Base-by-base conservation (phyloP, 306 rosid species). In the Carpinus fangiana region DNA sequence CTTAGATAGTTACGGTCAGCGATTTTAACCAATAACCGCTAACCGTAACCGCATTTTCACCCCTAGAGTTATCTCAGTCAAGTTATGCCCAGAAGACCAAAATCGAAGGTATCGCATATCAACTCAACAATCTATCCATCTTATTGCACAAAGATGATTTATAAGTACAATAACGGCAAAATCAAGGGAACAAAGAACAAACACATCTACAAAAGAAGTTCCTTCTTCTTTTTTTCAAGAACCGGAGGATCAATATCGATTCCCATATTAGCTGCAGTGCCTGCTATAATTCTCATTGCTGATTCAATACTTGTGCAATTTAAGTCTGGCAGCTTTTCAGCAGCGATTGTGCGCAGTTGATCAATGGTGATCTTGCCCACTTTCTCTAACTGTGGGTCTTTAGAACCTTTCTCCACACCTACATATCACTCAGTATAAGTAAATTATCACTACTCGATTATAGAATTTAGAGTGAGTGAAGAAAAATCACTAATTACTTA, bases 211-310 rank as follows among this genome's bases (percentile, higher is more conserved):
- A 86, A 69, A 38, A 41, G 45, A 41, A 81, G 26, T 84, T 79
- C 81, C 93, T 93, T 95, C 88, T 85, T 73, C 73, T 93, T 93
- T 73, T 87, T 87, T 84, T 85, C 93, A 59, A 91, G 97, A 77
- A 95, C 80, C 36, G 99, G 99, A 80, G 99, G 98, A 80, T 95
- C 99, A 54, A 95, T 82, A 6, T 93, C 99, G 34, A 95, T 95
- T 83, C 99, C 99, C 99, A 95, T 93, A 84, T 95, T 95, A 65
- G 98, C 99, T 13, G 99, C 98, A 9, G 99, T 95, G 53, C 99
- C 99, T 9, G 98, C 98, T 82, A 95, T 95, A 61, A 95, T 86
- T 87, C 99, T 93, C 98, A 95, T 91, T 48, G 98, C 97, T 7
- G 99, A 93, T 84, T 95, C 99, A 8, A 91, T 81, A 50, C 67